Evolutionary conservation across 257 asterid genomes (phyloP).

Genomic region (Salvia miltiorrhiza): DNA sequence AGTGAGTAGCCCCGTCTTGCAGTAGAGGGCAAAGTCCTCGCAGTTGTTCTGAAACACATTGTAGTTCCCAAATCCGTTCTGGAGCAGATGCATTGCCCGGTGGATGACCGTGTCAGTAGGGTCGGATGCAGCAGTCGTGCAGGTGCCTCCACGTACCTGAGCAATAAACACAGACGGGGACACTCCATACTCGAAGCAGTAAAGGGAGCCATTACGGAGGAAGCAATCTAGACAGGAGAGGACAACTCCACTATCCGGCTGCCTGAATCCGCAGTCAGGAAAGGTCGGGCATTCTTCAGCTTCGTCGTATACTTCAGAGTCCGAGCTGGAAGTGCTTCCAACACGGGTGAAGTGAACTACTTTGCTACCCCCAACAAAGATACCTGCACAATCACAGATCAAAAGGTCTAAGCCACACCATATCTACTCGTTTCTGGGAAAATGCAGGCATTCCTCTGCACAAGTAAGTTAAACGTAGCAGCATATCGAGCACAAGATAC

Average conservation of each 20-base stretch:
- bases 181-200: slow-evolving; percentile 69
- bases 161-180: slow-evolving; percentile 58
- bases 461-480: not conserved
- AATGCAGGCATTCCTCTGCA: not conserved
- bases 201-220: slow-evolving; percentile 60
- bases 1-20: slow-evolving; percentile 81
- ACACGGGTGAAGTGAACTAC: slow-evolving; percentile 78
- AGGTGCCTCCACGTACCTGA: slow-evolving; percentile 79
- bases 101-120: slow-evolving; percentile 47
- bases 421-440: not conserved
- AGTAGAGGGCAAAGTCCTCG: slow-evolving; percentile 79
- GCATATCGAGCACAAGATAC: not conserved
- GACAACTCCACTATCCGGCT: slow-evolving; percentile 59
- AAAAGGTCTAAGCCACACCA: not conserved
- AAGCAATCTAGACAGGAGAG: slow-evolving; percentile 81
- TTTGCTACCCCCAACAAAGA: slow-evolving; percentile 82
- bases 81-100: slow-evolving; percentile 80
- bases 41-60: slow-evolving; percentile 79
- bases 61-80: slow-evolving; percentile 74
- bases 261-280: slow-evolving; percentile 87
- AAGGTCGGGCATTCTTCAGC: slow-evolving; percentile 57
- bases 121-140: slow-evolving; percentile 70
- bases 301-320: slow-evolving; percentile 30
- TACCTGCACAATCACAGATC: slow-evolving; percentile 39
- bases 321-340: slow-evolving; percentile 34